phyloP scores from a whole-genome alignment of 2,329 filamentous ascomycete genomes.

The Colletotrichum paranaense region DNA sequence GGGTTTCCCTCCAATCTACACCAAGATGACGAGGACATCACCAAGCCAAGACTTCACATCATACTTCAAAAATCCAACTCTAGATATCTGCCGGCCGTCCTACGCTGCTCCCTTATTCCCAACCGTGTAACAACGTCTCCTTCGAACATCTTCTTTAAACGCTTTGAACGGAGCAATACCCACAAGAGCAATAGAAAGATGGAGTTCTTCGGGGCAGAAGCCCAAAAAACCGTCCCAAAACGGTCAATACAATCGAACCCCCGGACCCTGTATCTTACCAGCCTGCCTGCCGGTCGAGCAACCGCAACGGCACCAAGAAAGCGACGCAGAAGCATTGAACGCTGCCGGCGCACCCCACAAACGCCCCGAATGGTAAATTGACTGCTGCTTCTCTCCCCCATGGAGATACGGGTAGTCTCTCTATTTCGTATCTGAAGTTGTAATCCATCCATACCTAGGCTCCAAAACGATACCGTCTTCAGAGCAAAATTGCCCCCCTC shows the following conservation, averaged over 20 bases:
- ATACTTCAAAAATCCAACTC: background rate
- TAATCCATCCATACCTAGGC: no score
- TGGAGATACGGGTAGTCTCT: no score
- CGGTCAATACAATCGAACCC: constrained; percentile 3
- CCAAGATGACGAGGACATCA: no score
- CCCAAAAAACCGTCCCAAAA: background rate
- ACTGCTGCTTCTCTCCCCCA: background rate
- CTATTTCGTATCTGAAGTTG: no score
- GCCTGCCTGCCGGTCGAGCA: background rate
- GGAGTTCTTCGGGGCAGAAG: no score
- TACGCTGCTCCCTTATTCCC: background rate
- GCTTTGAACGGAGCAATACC: background rate
- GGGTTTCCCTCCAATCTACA: no score
- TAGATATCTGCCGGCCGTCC: background rate
- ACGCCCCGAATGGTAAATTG: background rate
- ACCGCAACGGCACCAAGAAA: background rate
- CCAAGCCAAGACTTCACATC: no score
- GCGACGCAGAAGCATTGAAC: background rate
- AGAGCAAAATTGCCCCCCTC: no score
- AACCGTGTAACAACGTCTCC: background rate
- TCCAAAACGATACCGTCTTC: no score
- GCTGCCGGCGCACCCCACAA: background rate
- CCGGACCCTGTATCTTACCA: background rate
- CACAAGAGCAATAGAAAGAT: background rate
- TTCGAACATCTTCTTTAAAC: background rate